Base-by-base conservation (phyloP, 345 rosid genomes). In the Pseudoturritis turrita region DNA sequence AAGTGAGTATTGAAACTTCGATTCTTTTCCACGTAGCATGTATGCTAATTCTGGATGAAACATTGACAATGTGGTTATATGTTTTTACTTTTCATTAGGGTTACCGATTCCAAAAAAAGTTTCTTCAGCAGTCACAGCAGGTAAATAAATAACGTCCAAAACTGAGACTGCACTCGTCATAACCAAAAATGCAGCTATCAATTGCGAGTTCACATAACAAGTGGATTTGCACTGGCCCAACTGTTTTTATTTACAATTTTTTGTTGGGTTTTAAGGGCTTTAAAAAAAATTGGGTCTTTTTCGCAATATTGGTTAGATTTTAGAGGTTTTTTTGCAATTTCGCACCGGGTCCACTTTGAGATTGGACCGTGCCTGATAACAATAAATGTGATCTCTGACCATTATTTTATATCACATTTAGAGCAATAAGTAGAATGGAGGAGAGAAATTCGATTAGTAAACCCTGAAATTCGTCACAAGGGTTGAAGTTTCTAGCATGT, bases 41-140 rank as follows among this genome's bases (percentile, higher is more conserved):
- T 43, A 59, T n/a, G n/a, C 29, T 7, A 3, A 0, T 36, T 57
- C 31, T 15, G 10, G 11, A 58, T 47, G 28, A 25, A 40, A 68
- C 25, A 63, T 75, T 52, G 44, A 66, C 67, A 44, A 29, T 49
- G 29, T 77, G 53, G 1, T 68, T 22, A n/a, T 59, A 13, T 61
- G 11, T 40, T 18, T 45, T 46, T 72, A 58, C 64, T 26, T 68
- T 60, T 28, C 36, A 72, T 71, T 15, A 95, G 99, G 99, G 99
- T 41, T 95, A 89, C 62, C 91, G 88, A 26, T 92, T 75, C 75
- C 98, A 92, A 52, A 92, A 95, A 87, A 92, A 87, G 81, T 76
- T 89, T 58, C 83, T 88, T 1, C 57, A 31, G 35, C 87, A 88
- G 90, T 96, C 89, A 86, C 57, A 31, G 35, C 87, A 88, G 90